Evolutionary conservation across 2,329 filamentous ascomycete genomes (phyloP).

Genomic region (Cadophora sp.): DNA sequence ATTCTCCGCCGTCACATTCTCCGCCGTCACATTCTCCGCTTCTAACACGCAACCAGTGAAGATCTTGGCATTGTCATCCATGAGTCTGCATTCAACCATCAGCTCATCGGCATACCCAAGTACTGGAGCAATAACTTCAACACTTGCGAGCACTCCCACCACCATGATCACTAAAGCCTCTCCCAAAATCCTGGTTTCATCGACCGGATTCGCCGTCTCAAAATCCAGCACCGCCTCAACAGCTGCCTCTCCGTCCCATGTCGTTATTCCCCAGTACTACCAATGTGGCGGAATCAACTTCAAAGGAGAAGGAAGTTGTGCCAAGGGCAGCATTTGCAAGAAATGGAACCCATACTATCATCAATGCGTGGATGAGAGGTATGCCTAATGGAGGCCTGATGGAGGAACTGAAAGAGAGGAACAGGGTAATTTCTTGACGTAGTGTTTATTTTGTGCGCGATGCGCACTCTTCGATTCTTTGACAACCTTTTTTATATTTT

Average conservation of each 20-base stretch:
- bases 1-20: too few relatives aligned
- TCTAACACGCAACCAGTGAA: too few relatives aligned
- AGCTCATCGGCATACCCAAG: too few relatives aligned
- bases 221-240: not conserved
- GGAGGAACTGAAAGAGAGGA: not conserved
- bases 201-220: conserved; percentile 6
- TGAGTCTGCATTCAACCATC: too few relatives aligned
- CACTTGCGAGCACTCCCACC: not conserved
- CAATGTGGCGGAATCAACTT: conserved; percentile 18
- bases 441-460: not conserved
- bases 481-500: not conserved
- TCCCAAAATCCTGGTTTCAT: not conserved
- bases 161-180: not conserved
- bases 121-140: not conserved
- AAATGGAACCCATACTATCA: conserved; percentile 17
- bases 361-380: conserved; percentile 17
- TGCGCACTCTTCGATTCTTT: not conserved
- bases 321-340: conserved; percentile 12
- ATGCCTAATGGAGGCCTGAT: not conserved
- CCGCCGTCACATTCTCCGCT: too few relatives aligned
- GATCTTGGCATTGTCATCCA: too few relatives aligned
- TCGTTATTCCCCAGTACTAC: conserved; percentile 12
- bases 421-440: not conserved
- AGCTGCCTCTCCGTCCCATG: not conserved
- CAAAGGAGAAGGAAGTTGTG: conserved; percentile 4